Evolutionary conservation across 208 protist genomes (phyloP).

Genomic region (Acanthamoeba triangularis): DNA sequence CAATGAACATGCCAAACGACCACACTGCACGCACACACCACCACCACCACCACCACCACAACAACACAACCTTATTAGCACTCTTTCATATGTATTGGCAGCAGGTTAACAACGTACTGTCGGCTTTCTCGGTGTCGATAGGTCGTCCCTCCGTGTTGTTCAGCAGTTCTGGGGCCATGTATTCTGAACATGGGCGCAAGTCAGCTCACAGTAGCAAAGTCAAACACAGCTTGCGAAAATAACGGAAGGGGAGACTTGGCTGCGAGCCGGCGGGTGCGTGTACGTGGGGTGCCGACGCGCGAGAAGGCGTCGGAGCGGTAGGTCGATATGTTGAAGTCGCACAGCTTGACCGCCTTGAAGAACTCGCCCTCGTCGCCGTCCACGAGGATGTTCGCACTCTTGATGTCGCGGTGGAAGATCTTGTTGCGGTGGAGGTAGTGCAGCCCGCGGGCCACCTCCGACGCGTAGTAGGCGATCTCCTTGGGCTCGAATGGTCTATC

Average conservation of each 20-base stretch:
- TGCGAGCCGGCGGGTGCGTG: background rate
- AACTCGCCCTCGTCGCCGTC: conserved; percentile 58
- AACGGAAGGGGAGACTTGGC: too few relatives aligned
- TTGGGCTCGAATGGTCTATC: conserved; percentile 22
- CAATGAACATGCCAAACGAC: conserved; percentile 74
- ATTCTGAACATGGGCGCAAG: too few relatives aligned
- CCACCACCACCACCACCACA: too few relatives aligned
- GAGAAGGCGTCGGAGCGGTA: conserved; percentile 17
- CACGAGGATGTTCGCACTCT: conserved; percentile 62
- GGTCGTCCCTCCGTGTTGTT: conserved; percentile 48
- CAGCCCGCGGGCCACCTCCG: conserved; percentile 57
- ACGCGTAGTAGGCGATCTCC: conserved; percentile 52
- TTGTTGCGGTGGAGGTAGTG: conserved; percentile 67
- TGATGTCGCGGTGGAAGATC: conserved; percentile 73
- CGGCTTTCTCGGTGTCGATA: conserved; percentile 45
- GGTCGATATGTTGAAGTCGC: conserved; percentile 68
- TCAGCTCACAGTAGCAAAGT: too few relatives aligned
- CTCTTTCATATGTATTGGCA: too few relatives aligned
- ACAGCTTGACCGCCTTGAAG: conserved; percentile 56
- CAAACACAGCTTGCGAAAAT: too few relatives aligned
- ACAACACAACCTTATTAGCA: too few relatives aligned
- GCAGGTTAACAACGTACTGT: background rate
- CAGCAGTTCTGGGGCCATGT: conserved; percentile 54
- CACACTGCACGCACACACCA: background rate
- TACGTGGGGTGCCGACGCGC: conserved; percentile 23